phyloP scores from a whole-genome alignment of 2,329 filamentous ascomycete genomes.

The Aspergillus fumigatiaffinis region DNA sequence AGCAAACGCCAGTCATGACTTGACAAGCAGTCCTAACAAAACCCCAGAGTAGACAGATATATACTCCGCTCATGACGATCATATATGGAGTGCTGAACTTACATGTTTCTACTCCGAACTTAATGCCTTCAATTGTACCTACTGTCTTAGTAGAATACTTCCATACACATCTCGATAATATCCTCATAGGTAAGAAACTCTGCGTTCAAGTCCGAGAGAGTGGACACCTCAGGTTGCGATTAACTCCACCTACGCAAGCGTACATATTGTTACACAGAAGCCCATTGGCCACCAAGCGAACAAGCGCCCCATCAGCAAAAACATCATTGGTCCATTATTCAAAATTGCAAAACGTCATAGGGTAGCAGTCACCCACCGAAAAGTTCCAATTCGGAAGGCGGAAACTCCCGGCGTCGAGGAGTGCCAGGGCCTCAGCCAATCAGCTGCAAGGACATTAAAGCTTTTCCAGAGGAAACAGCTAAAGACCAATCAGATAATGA shows the following conservation, averaged over 20 bases:
- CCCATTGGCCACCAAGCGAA: not conserved
- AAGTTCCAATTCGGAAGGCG: no score
- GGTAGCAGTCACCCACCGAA: constrained; percentile 15
- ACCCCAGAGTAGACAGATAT: not conserved
- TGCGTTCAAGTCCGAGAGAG: no score
- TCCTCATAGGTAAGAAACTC: no score
- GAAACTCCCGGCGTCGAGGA: no score
- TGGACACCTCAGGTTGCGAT: not conserved
- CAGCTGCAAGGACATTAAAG: not conserved
- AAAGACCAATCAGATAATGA: not conserved
- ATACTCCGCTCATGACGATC: not conserved
- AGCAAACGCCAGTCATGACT: not conserved
- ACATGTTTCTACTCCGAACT: no score
- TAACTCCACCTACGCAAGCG: not conserved
- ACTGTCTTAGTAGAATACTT: no score
- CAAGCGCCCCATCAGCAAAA: not conserved
- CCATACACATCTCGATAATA: no score
- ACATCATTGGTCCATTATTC: not conserved
- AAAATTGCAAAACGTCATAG: constrained; percentile 20
- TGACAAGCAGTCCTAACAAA: not conserved
- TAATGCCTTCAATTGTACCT: no score
- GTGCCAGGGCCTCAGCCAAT: constrained; percentile 6
- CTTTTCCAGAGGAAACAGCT: constrained; percentile 4
- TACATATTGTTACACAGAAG: not conserved
- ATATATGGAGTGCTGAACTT: not conserved